Evolutionary conservation across 805 yeast genomes (phyloP).

Genomic region (Lipomyces sp.): DNA sequence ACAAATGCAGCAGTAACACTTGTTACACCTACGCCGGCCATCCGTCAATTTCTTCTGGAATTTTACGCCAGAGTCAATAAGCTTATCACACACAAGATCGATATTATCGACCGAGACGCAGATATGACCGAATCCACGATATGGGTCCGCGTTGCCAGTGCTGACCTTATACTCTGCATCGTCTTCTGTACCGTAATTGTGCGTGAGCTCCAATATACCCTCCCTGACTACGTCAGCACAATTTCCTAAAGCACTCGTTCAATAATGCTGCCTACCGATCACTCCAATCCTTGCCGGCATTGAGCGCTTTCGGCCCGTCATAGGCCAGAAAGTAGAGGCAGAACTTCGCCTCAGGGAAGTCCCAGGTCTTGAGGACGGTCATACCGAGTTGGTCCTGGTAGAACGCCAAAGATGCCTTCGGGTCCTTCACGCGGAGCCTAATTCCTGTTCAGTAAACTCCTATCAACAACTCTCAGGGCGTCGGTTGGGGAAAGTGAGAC

Average conservation of each 20-base stretch:
- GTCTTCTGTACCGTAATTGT: conserved; percentile 73
- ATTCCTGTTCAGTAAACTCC: conserved; percentile 38
- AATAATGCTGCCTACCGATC: conserved; percentile 40
- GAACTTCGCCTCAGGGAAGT: conserved; percentile 61
- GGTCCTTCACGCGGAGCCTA: conserved; percentile 81
- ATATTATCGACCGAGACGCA: conserved; percentile 87
- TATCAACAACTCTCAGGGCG: not conserved
- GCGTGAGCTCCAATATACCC: conserved; percentile 85
- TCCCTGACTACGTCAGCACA: conserved; percentile 41
- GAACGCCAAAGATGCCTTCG: conserved; percentile 70
- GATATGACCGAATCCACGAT: conserved; percentile 92
- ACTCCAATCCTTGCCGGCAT: conserved; percentile 49
- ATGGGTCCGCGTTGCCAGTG: conserved; percentile 84
- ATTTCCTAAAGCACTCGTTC: not conserved
- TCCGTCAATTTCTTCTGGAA: conserved; percentile 85
- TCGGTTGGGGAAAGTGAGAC: conserved; percentile 1
- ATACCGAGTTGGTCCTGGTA: conserved; percentile 78
- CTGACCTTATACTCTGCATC: conserved; percentile 61
- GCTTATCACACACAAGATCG: conserved; percentile 59
- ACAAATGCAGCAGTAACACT: not conserved
- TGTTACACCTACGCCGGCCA: conserved; percentile 75
- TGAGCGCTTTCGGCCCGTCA: conserved; percentile 52
- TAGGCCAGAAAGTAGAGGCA: conserved; percentile 71
- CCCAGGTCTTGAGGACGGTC: conserved; percentile 58
- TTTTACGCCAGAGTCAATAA: conserved; percentile 65